Base-by-base conservation (phyloP, 2,329 filamentous ascomycete genomes). In the Drechslerella coelobrocha region DNA sequence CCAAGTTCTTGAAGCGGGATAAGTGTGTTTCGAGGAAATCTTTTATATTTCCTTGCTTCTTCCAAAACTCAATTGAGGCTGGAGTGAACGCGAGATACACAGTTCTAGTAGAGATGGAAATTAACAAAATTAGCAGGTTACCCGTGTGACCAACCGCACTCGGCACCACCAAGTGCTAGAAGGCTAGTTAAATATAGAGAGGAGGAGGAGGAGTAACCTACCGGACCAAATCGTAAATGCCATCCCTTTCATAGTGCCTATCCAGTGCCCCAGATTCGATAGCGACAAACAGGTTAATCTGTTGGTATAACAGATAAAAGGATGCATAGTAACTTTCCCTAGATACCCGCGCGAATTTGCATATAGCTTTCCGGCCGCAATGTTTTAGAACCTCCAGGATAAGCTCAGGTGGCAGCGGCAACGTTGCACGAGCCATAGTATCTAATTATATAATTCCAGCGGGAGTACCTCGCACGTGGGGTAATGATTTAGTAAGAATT, bases 241-340 rank as follows among this genome's bases (percentile, higher is more conserved):
- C 52, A 14, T 62, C 39, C 14, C 53, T 62, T 27, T 53, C 47
- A 27, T 53, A 52, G 23, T 53, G 57, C 21, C 65, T 31, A 14
- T 69, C 57, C 10, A 69, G 31, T 31, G 57, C 57, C 2, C 47
- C 57, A 5, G 65, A 57, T 24, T 53, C 37, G 9, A 69, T 17
- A 10, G 50, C 51, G 8, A 10, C 10, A 14, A 43, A 19, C 9
- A 69, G 26, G 24, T 62, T 26, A 19, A 69, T 59, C 7, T 53
- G 24, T 41, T 7, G 50, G 39, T 62, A 59, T 8, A 69, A 53
- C 0, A 62, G 17, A 23, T 43, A 51, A 6, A 61, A 57, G 19
- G 43, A 69, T 2, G 19, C 23, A 24, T 62, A 34, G 39, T 57
- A 69, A 41, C 45, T 45, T 2, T 17, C 8, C 21, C 34, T 55